phyloP scores from a whole-genome alignment of 495 filamentous ascomycete species.

The Neurospora sp. region DNA sequence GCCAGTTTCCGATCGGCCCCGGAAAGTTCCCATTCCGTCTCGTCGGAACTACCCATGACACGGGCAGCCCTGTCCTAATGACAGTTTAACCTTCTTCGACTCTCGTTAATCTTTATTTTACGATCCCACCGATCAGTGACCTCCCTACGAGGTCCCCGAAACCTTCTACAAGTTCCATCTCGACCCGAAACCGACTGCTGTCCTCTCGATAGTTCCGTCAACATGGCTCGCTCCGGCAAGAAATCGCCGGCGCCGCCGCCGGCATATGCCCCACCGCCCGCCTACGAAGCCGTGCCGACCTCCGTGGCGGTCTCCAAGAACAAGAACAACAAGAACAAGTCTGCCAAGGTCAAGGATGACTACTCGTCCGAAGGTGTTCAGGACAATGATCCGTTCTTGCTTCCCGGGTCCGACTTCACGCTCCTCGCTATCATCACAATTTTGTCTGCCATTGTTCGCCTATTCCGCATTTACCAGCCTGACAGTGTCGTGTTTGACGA shows the following conservation, averaged over 20 bases:
- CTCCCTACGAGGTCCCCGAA: not conserved
- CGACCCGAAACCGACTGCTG: not conserved
- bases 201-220: constrained; percentile 3
- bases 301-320: constrained; percentile 9
- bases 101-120: constrained; percentile 31
- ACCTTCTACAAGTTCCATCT: not conserved
- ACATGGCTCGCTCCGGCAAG: constrained; percentile 32
- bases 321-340: constrained; percentile 24
- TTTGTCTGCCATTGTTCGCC: constrained; percentile 65
- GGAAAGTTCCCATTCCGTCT: constrained; percentile 2
- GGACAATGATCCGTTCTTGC: constrained; percentile 62
- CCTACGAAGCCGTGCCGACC: not conserved
- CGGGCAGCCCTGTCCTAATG: constrained; percentile 30
- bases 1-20: constrained; percentile 7
- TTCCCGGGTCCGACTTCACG: constrained; percentile 75
- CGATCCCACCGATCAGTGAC: constrained; percentile 11
- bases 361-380: constrained; percentile 57
- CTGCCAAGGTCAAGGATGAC: constrained; percentile 32
- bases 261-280: constrained; percentile 9
- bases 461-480: constrained; percentile 95
- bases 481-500: constrained; percentile 97
- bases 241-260: constrained; percentile 28
- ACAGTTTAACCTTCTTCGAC: constrained; percentile 30
- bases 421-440: constrained; percentile 61
- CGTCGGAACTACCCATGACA: constrained; percentile 13